Evolutionary conservation across 2,329 filamentous ascomycete species (phyloP), one percentile per base, ranked within the genome.

Genomic region (Colletotrichum tropicicola): DNA sequence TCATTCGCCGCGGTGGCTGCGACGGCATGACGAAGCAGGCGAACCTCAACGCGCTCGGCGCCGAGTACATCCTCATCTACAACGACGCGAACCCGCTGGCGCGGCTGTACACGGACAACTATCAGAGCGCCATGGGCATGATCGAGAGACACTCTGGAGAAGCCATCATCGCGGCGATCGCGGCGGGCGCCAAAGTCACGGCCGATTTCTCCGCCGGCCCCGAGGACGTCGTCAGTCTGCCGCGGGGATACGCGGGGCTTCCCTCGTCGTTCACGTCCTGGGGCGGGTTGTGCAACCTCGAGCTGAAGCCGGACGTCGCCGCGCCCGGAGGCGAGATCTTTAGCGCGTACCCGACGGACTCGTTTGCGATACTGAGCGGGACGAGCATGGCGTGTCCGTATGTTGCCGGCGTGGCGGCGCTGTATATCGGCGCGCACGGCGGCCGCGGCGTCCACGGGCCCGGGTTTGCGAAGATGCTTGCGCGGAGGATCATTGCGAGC

Each of bases 381-480:
- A 85, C 83, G 1, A 83, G 80, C 2, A 85, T 85, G 83, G 79
- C 82, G 4, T 77, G 76, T 41, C 81, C 81, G 2, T 81, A 81
- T 54, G 74, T 82, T 7, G 80, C 81, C 21, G 82, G 80, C 35
- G 73, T 79, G 39, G 76, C 77, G 4, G 77, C 76, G 27, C 70
- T 79, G 17, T 79, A 74, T 39, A 72, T 78, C 43, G 68, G 73
- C 9, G 69, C 68, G 12, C 64, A 73, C 51, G 77, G 77, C 12
- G 74, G 77, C 13, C 73, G 74, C n/a, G 62, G 58, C 3, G 62
- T 68, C 3, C 70, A 78, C 45, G 75, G 74, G 39, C 68, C 71
- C 37, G 71, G 65, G 7, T 75, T 74, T 21, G 75, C 73, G 10
- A 70, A 72, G 32, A 64, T 67, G 9, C 68, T 79, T 7, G 55